These are phyloP conservation scores for Aegilops longissima DNA, from an alignment of 176 grass and related monocot species.

Conservation along the genomic window DNA sequence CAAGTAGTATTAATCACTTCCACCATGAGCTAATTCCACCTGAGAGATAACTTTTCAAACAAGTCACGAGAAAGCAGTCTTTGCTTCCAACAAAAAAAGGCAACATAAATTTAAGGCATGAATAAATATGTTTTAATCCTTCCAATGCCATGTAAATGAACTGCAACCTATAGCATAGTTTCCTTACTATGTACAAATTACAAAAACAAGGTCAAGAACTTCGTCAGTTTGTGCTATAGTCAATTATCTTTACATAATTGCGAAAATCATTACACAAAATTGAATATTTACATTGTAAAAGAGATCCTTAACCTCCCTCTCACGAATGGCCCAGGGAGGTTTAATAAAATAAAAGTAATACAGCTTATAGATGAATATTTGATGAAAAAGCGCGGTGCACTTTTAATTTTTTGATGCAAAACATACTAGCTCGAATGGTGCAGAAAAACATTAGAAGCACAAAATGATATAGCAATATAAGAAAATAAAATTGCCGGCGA, in stretches of 20 bases:
- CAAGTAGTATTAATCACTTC: too few species aligned
- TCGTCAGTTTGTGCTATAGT: background rate
- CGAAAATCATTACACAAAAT: background rate
- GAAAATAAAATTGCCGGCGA: background rate
- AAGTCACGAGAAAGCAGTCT: too few species aligned
- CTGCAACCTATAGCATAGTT: too few species aligned
- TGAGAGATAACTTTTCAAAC: too few species aligned
- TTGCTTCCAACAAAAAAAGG: too few species aligned
- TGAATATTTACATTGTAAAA: slow-evolving; percentile 70
- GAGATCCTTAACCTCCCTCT: slow-evolving; percentile 93
- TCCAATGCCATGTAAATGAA: too few species aligned
- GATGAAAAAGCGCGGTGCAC: background rate
- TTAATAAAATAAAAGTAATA: background rate
- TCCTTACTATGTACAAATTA: too few species aligned
- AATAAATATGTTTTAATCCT: too few species aligned
- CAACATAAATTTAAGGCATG: too few species aligned
- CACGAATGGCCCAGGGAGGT: slow-evolving; percentile 85
- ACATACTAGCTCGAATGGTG: background rate
- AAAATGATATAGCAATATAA: background rate
- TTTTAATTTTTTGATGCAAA: background rate
- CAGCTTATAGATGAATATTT: slow-evolving; percentile 4
- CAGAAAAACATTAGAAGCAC: background rate
- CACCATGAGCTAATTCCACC: too few species aligned
- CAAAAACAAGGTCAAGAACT: too few species aligned
- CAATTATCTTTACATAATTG: background rate